Evolutionary conservation across 1,284 basidiomycete species (phyloP).

Genomic region (Austropuccinia psidii): DNA sequence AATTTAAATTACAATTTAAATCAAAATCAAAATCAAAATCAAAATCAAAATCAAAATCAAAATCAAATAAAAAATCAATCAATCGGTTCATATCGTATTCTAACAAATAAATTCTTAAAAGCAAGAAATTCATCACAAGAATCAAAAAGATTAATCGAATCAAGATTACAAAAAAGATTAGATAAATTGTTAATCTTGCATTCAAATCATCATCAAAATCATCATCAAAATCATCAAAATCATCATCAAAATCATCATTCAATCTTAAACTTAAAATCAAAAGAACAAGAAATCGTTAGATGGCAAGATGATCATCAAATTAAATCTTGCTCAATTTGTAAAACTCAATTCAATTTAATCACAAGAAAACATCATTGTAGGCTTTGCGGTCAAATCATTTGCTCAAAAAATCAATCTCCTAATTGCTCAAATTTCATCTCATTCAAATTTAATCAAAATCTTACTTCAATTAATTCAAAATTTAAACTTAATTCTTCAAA

Average conservation of each 20-base stretch:
- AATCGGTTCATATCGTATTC: conserved; percentile 60
- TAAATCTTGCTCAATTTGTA: conserved; percentile 55
- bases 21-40: no score
- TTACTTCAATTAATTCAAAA: background rate
- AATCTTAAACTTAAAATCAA: conserved; percentile 37
- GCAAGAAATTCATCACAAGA: conserved; percentile 49
- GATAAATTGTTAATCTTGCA: conserved; percentile 12
- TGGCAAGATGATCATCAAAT: conserved; percentile 80
- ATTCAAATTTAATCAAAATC: conserved; percentile 13
- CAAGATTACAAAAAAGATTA: conserved; percentile 23
- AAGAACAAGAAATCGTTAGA: conserved; percentile 83
- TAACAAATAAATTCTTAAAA: conserved; percentile 69
- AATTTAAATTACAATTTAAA: no score
- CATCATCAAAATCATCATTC: background rate
- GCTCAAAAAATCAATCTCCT: conserved; percentile 49
- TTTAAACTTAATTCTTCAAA: background rate
- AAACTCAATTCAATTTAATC: conserved; percentile 71
- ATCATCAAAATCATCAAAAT: background rate
- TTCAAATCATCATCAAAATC: background rate
- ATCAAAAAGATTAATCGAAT: conserved; percentile 22
- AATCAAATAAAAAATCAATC: no score
- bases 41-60: no score
- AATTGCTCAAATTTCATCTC: conserved; percentile 20
- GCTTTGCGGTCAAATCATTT: conserved; percentile 84
- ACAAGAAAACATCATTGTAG: conserved; percentile 96